Base-by-base conservation (phyloP, 495 filamentous ascomycete genomes). In the Penicillium cataractarum region DNA sequence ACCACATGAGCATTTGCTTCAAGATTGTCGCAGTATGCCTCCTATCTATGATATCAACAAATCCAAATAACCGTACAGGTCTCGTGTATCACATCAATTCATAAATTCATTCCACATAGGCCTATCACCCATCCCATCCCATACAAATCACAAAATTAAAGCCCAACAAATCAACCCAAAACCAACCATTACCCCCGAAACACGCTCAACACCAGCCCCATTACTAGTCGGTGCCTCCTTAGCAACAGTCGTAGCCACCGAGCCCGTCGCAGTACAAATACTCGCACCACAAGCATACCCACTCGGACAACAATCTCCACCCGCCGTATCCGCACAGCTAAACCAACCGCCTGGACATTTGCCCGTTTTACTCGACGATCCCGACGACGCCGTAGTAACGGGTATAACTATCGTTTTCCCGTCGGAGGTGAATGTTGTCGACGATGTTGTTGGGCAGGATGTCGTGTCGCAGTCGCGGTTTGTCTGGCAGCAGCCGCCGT, bases 401-500 rank as follows among this genome's bases (percentile, higher is more conserved):
- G 90, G 87, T 8, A 86, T 87, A 0, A 87, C 87, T 56, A 96
- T 79, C 0, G 91, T 95, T 10, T 84, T 79, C 0, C 87, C 89
- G 58, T 84, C 73, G 1, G 78, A 80, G n/a, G 76, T 83, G 21
- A 92, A 74, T 2, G 89, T 90, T 9, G 89, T 88, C 49, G 79
- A 80, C 0, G 79, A 59, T 0, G 77, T 74, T 0, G 84, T 73
- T 0, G 90, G 89, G 82, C 93, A 87, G 70, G 87, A 71, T 61
- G 93, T 83, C 69, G 86, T 75, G 71, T 88, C 87, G 74, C 94
- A 97, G 74, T 96, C 81, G 31, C 93, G 85, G 1, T 92, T 93
- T 6, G 90, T 90, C 26, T 87, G 89, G 74, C 91, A 95, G 75
- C 91, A 95, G 4, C 90, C 90, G 49, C 87, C 87, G 3, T 85